Conservation (phyloP, 1,284 basidiomycete genomes). For the Gymnopus androsaceus region DNA sequence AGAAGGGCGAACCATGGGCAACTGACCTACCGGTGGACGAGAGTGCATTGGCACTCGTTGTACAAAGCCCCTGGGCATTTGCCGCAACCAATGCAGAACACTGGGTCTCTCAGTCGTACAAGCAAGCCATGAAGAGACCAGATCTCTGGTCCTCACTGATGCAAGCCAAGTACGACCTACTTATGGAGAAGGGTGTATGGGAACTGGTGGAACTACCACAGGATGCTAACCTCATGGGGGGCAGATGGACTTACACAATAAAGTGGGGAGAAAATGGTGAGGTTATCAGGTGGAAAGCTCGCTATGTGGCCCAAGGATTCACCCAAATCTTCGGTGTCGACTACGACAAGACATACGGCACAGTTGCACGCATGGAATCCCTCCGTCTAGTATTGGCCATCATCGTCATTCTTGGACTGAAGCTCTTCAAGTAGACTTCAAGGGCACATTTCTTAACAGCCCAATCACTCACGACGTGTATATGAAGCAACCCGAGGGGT, state of each 20-base stretch:
- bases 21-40: neutral
- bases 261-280: constrained; percentile 27
- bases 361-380: no score
- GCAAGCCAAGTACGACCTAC: no score
- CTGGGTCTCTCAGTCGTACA: neutral
- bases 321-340: no score
- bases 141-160: neutral
- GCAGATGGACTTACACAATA: constrained; percentile 35
- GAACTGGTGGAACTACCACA: neutral
- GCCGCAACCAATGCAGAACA: neutral
- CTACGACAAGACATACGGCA: no score
- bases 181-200: no score
- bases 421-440: neutral
- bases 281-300: neutral
- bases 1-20: neutral
- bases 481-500: no score
- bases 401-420: neutral
- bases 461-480: no score
- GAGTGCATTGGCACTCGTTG: neutral
- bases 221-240: neutral
- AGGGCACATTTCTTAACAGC: no score
- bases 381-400: neutral
- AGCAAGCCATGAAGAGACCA: neutral
- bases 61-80: neutral
- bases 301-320: neutral